Evolutionary conservation across 345 rosid genomes (phyloP), one percentile per base, ranked within the genome.

Genomic region (Pugionium cornutum): DNA sequence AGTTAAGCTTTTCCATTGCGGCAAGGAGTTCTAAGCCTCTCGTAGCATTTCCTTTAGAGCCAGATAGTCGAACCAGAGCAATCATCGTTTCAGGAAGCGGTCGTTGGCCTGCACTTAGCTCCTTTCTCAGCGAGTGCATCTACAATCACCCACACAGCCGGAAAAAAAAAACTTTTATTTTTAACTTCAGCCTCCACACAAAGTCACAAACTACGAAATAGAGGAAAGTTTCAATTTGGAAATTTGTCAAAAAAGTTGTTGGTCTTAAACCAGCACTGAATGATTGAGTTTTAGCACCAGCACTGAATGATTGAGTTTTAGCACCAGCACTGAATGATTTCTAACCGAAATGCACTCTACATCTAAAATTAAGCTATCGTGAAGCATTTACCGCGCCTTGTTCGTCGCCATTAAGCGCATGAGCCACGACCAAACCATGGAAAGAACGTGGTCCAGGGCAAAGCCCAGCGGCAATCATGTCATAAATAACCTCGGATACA

Each of bases 381-480:
- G 39, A 42, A 7, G 42, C 41, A 35, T 2, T 28, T 85, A 91
- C 98, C 81, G 95, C 94, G 87, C 98, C 98, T 78, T 86, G 83
- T 2, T 61, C 82, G 73, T 92, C 96, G 47, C 89, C 94, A 33
- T 74, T 80, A 37, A 92, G 88, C 9, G 67, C 74, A 52, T 85
- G 78, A 36, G 97, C 85, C 2, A 83, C 90, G 27, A 92, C 83
- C 18, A 92, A 86, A 9, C 98, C 98, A 67, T 92, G 98, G 66
- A 84, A 92, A 27, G 98, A 87, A 69, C 97, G 85, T 8, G 97
- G 97, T 28, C 98, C 97, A 27, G 98, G 97, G 72, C 58, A 75
- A 44, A 92, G 81, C 7, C 98, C 98, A 45, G 97, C 97, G 7
- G 98, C 97, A 58, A 92, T 70, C 98, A 92, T 92, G 77, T 92